Conservation (phyloP, 306 rosid species). For the Vigna nakashimae region DNA sequence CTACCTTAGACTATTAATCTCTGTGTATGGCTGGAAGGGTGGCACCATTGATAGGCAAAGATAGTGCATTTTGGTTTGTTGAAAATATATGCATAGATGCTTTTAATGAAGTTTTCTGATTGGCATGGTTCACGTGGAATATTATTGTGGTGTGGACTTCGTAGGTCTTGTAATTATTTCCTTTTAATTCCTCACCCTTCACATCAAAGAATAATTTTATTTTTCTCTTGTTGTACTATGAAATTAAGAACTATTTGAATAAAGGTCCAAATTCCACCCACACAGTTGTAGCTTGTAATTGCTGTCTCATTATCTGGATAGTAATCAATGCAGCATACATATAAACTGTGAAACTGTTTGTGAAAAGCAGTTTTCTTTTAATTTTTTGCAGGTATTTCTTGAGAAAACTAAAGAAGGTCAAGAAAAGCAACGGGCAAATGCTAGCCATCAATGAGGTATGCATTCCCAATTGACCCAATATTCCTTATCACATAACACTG, state of each 20-base stretch:
- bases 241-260: not conserved
- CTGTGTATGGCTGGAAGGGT: not conserved
- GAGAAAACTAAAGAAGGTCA: conserved; percentile 81
- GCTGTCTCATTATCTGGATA: not conserved
- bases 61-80: not conserved
- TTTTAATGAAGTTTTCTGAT: no score
- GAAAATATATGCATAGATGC: no score
- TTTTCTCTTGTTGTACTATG: no score
- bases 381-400: conserved; percentile 64
- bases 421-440: conserved; percentile 83
- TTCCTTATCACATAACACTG: not conserved
- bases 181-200: not conserved
- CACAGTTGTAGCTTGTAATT: no score
- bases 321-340: not conserved
- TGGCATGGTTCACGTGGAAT: not conserved
- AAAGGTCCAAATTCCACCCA: not conserved
- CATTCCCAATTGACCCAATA: not conserved
- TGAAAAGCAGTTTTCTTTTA: not conserved
- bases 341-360: not conserved
- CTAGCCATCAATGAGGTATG: conserved; percentile 82
- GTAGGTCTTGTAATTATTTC: not conserved
- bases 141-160: not conserved
- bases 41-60: not conserved
- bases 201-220: not conserved
- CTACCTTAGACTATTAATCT: not conserved